phyloP scores from a whole-genome alignment of 2,329 filamentous ascomycete genomes.

The Sporothrix brunneoviolacea region DNA sequence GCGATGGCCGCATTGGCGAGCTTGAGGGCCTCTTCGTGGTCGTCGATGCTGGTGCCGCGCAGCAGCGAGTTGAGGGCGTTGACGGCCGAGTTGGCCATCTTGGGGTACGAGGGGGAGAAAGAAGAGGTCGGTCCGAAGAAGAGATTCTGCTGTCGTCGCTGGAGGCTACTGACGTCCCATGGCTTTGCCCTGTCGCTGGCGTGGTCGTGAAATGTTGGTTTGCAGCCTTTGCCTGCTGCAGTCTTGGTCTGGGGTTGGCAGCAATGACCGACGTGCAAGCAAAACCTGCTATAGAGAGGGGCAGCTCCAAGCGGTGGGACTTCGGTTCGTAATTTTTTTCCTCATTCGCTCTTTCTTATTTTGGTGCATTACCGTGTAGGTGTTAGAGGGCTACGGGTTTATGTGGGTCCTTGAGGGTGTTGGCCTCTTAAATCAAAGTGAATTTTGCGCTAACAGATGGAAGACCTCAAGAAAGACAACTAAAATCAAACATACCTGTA shows the following conservation, averaged over 20 bases:
- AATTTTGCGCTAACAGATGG: too few species aligned
- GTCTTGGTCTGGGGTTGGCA: neutral
- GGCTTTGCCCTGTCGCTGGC: neutral
- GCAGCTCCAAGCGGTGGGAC: conserved; percentile 9
- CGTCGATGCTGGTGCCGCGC: conserved; percentile 50
- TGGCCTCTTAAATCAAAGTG: too few species aligned
- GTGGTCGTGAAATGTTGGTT: neutral
- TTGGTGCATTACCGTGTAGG: neutral
- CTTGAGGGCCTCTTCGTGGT: conserved; percentile 68
- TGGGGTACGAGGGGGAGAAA: neutral
- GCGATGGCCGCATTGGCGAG: conserved; percentile 56
- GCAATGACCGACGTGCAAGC: conserved; percentile 1
- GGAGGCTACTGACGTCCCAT: conserved; percentile 2
- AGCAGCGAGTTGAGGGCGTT: conserved; percentile 48
- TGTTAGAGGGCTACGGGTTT: conserved; percentile 4
- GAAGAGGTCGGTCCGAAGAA: neutral
- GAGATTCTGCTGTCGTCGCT: neutral
- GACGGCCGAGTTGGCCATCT: conserved; percentile 31
- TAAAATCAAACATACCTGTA: too few species aligned
- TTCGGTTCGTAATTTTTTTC: conserved; percentile 10
- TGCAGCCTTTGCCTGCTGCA: neutral
- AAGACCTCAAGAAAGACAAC: too few species aligned
- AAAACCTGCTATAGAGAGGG: conserved; percentile 7
- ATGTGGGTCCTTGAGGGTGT: conserved; percentile 9
- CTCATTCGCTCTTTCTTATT: neutral